These are phyloP conservation scores for Talaromyces sp. DNA, from an alignment of 2,329 filamentous ascomycete species.

Conservation along the genomic window DNA sequence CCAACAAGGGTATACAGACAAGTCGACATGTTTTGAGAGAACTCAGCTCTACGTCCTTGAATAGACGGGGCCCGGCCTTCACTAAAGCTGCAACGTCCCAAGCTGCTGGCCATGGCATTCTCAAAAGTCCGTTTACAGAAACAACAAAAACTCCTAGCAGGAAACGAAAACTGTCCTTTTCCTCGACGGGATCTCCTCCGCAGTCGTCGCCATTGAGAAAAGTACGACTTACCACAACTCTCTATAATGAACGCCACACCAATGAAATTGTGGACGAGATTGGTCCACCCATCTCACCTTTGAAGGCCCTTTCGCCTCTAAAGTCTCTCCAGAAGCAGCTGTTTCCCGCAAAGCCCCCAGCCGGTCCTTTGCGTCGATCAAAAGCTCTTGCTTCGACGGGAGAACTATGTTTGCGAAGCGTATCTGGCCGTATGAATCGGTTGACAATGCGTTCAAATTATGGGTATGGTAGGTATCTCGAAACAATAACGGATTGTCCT, in stretches of 20 bases:
- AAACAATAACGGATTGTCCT: background rate
- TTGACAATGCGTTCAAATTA: constrained; percentile 32
- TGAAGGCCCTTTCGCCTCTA: constrained; percentile 3
- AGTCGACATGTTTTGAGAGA: constrained; percentile 42
- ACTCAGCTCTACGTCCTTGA: constrained; percentile 40
- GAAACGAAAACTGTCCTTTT: constrained; percentile 44
- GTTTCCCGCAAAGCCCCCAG: constrained; percentile 15
- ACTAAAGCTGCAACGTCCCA: constrained; percentile 27
- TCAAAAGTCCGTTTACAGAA: constrained; percentile 25
- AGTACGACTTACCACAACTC: constrained; percentile 29
- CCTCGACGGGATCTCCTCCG: constrained; percentile 42
- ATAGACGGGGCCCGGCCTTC: constrained; percentile 39
- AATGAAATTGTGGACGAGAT: constrained; percentile 23
- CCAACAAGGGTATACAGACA: constrained; percentile 33
- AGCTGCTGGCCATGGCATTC: constrained; percentile 15
- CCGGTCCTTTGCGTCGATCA: constrained; percentile 33
- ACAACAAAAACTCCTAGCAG: constrained; percentile 36
- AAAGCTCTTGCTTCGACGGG: constrained; percentile 32
- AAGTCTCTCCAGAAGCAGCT: constrained; percentile 11
- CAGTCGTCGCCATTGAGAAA: constrained; percentile 47
- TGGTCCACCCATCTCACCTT: constrained; percentile 9
- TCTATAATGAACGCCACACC: constrained; percentile 27
- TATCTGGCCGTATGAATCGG: constrained; percentile 27
- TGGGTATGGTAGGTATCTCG: constrained; percentile 29
- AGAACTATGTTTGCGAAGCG: constrained; percentile 34